Evolutionary conservation across 805 yeast species (phyloP), one percentile per base, ranked within the genome.

Genomic region (Millerozyma acaciae): DNA sequence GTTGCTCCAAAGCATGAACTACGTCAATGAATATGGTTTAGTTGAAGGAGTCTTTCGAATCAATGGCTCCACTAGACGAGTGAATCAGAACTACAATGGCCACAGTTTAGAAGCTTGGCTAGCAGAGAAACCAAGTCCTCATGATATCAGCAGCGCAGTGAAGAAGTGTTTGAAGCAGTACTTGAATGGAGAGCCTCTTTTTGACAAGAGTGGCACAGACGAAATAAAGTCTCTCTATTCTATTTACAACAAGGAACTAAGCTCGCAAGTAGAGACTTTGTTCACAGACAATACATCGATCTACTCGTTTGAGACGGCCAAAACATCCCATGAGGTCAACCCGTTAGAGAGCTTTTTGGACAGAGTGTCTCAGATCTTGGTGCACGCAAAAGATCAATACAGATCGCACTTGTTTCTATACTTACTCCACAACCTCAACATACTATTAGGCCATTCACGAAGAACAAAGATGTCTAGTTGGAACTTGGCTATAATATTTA

Each of bases 21-120:
- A 43, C 32, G 39, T 58, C 4, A 33, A 48, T 6, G 33, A 28
- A 5, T 39, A 50, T 5, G 32, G 21, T 9, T 32, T 50, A 1
- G 42, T 40, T 14, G 60, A 57, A 30, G 65, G 65, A 12, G 39
- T 57, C 6, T 59, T 59, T 34, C 43, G 65, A 18, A 48, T 59
- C 13, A 55, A 51, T 30, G 65, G 65, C 8, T 57, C 62, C 1
- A 46, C 47, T 18, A 47, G 52, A 27, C 46, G 59, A 20, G 45
- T 57, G 13, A 43, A 50, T 21, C 33, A 42, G 3, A 46, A 53
- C 34, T 47, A 38, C 27, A 16, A 40, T 19, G 34, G 39, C 17
- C 20, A 7, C 14, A 28, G 21, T 14, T 10, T 19, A 8, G 32
- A 17, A 10, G 7, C 15, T n/a, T 52, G 56, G 57, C 45, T 56